Conservation (phyloP, 2,329 filamentous ascomycete genomes). For the Tolypocladium cylindrosporum region DNA sequence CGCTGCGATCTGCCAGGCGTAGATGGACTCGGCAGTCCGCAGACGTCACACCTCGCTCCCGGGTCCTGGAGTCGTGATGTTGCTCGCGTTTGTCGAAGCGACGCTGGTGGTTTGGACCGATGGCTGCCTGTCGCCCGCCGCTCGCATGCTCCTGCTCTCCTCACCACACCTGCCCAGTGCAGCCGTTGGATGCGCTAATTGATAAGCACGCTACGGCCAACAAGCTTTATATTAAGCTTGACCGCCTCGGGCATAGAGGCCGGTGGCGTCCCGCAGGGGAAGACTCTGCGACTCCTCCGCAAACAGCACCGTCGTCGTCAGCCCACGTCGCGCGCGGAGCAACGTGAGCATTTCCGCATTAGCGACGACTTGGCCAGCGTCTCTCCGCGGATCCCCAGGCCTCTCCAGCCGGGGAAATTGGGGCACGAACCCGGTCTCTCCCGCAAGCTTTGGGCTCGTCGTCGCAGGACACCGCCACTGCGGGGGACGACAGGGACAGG, state of each 20-base stretch:
- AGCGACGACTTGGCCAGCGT: background rate
- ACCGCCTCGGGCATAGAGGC: background rate
- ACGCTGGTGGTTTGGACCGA: background rate
- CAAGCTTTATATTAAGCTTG: background rate
- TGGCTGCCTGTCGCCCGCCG: background rate
- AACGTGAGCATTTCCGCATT: background rate
- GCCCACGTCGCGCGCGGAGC: background rate
- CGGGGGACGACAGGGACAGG: background rate
- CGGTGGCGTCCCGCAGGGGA: background rate
- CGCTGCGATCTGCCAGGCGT: background rate
- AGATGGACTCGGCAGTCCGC: background rate
- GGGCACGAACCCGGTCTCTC: background rate
- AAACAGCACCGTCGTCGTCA: background rate
- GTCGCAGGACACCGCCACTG: background rate
- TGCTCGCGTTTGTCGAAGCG: background rate
- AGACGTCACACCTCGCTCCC: background rate
- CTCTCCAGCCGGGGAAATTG: background rate
- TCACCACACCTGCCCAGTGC: background rate
- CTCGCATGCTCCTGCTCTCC: background rate
- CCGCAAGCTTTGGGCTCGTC: background rate
- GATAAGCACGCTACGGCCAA: background rate
- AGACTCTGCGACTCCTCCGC: background rate
- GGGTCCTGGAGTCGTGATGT: background rate
- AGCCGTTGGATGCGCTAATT: background rate
- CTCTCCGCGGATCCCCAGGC: background rate